Conservation (phyloP, 345 rosid species). For the Theobroma cacao region DNA sequence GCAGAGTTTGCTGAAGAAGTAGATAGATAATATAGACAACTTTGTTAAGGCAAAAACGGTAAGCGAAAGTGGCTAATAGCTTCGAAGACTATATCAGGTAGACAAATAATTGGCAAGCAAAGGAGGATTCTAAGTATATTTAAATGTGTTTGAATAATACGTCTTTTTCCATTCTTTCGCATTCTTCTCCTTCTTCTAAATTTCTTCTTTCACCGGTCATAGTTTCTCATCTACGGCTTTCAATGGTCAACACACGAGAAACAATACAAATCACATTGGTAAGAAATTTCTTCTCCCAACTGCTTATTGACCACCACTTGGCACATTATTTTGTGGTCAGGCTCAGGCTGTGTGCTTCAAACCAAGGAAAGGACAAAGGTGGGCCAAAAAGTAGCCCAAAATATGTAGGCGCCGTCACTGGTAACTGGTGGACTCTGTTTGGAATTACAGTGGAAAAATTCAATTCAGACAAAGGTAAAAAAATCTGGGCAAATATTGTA, state of each 20-base stretch:
- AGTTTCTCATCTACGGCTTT: background rate
- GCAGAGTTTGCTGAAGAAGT: background rate
- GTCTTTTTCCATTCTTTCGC: background rate
- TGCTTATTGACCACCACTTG: background rate
- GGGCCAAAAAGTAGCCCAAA: background rate
- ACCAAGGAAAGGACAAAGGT: background rate
- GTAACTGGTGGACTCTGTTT: background rate
- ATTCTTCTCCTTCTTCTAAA: too few relatives aligned
- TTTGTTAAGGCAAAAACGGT: background rate
- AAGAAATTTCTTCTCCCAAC: background rate
- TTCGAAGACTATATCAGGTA: background rate
- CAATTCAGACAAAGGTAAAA: background rate
- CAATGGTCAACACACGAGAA: slow-evolving; percentile 20
- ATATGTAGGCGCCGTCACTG: background rate
- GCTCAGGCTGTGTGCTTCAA: background rate
- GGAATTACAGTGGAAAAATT: background rate
- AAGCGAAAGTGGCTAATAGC: background rate
- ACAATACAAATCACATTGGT: slow-evolving; percentile 8
- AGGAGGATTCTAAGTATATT: background rate
- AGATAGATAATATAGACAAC: background rate
- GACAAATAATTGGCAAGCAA: background rate
- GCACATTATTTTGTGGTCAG: background rate
- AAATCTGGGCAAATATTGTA: background rate
- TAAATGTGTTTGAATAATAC: background rate
- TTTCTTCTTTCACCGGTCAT: background rate